phyloP scores from a whole-genome alignment of 257 asterid genomes.

The Salvia rosmarinus region DNA sequence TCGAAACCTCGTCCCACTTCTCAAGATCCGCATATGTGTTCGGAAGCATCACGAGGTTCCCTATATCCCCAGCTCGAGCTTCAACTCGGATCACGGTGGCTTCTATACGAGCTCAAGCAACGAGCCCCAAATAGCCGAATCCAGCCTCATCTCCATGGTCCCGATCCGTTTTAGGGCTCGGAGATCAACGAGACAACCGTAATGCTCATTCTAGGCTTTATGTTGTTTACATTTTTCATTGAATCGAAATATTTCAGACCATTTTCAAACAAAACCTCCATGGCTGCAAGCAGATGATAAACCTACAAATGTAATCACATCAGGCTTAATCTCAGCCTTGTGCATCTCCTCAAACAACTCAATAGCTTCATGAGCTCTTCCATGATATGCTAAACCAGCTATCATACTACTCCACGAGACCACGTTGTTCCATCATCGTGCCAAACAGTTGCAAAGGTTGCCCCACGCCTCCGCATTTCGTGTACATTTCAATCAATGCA shows the following conservation, averaged over 20 bases:
- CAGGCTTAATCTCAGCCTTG: constrained; percentile 52
- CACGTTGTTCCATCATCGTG: constrained; percentile 58
- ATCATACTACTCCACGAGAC: constrained; percentile 86
- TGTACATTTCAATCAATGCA: constrained; percentile 83
- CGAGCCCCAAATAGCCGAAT: constrained; percentile 84
- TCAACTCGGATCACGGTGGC: constrained; percentile 56
- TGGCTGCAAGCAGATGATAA: constrained; percentile 81
- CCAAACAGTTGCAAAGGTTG: constrained; percentile 64
- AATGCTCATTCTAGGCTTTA: constrained; percentile 73
- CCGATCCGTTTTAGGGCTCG: constrained; percentile 56
- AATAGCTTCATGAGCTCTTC: constrained; percentile 68
- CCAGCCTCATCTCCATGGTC: constrained; percentile 67
- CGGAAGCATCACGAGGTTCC: constrained; percentile 69
- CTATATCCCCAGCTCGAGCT: constrained; percentile 75
- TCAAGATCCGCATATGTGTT: constrained; percentile 76
- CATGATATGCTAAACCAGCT: constrained; percentile 74
- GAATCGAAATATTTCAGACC: constrained; percentile 63
- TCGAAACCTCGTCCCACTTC: constrained; percentile 77
- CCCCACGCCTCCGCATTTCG: constrained; percentile 66
- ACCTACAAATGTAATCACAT: constrained; percentile 73
- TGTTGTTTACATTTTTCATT: constrained; percentile 47
- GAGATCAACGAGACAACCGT: constrained; percentile 73
- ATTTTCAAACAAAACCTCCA: constrained; percentile 64
- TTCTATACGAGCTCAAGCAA: constrained; percentile 74
- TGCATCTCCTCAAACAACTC: constrained; percentile 60